Evolutionary conservation across 371 early-diverging fungal species (phyloP).

Genomic region (Sporodiniella umbellata): DNA sequence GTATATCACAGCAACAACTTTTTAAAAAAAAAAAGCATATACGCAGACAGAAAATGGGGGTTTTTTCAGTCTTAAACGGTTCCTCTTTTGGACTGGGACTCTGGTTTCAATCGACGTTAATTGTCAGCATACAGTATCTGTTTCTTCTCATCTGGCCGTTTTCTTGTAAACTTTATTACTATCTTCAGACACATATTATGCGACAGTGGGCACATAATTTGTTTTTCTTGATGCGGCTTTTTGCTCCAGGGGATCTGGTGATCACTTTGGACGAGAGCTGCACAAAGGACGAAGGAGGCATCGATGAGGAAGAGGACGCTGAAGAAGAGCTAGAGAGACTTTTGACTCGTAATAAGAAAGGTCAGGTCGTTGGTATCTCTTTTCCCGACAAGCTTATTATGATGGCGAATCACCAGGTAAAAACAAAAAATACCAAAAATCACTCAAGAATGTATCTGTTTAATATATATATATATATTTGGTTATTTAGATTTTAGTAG

Average conservation of each 20-base stretch:
- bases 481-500: slow-evolving; percentile 69
- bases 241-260: slow-evolving; percentile 61
- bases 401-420: slow-evolving; percentile 80
- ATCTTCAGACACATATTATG: slow-evolving; percentile 48
- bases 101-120: slow-evolving; percentile 13
- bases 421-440: not conserved
- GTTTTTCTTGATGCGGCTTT: slow-evolving; percentile 56
- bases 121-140: slow-evolving; percentile 21
- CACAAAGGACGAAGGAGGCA: slow-evolving; percentile 29
- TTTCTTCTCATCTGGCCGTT: slow-evolving; percentile 33
- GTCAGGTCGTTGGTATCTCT: slow-evolving; percentile 32
- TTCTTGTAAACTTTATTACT: slow-evolving; percentile 35
- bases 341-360: slow-evolving; percentile 25
- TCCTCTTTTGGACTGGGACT: slow-evolving; percentile 6
- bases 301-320: slow-evolving; percentile 38
- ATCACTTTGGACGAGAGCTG: slow-evolving; percentile 54
- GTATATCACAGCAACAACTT: not conserved
- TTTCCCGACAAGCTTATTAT: slow-evolving; percentile 51
- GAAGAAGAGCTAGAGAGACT: slow-evolving; percentile 17
- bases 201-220: slow-evolving; percentile 62
- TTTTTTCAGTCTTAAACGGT: slow-evolving; percentile 11
- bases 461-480: not conserved
- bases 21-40: too few species aligned
- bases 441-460: not conserved
- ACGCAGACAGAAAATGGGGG: slow-evolving; percentile 9